Base-by-base conservation (phyloP, 176 grass and related monocot species). In the Miscanthus lutarioriparius region DNA sequence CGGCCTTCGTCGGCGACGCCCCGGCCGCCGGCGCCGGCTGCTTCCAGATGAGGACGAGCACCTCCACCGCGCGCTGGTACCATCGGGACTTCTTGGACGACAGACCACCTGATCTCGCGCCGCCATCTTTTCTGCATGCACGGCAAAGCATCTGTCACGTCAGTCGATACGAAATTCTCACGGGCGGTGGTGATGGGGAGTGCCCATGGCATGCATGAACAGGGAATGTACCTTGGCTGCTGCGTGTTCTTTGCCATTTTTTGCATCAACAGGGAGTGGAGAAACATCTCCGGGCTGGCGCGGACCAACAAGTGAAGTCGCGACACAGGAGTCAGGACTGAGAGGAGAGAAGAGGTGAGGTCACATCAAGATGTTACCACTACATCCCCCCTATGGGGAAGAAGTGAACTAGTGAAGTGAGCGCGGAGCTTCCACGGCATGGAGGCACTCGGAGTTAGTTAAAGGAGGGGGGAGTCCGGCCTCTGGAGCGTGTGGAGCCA, bases 41-140 rank as follows among this genome's bases (percentile, higher is more conserved):
- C 83, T 90, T 95, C 93, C 93, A 92, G 16, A 92, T 35, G 26
- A 92, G 80, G 66, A 90, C 67, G 22, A 95, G 51, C 75, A 86
- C 72, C 88, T 90, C 82, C 83, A 92, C 80, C 51, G 91, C 82
- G 72, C 90, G 88, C 86, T 88, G 93, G 85, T 92, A 92, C 93
- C 93, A 92, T 70, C 90, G 87, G 15, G 88, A 88, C 86, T 85
- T 92, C 78, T 88, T 91, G 14, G 71, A 84, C 62, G 59, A 81
- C 49, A 91, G 5, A 1, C 79, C 69, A 2, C 72, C 48, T 15
- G 64, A 76, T 39, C 36, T 86, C 41, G 71, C 78, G 79, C 72
- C 62, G 67, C 74, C 73, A 32, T 87, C 78, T 67, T 85, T 82
- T 71, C 80, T 87, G 74, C 76, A 73, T 17, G 67, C 37, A 72